Conservation (phyloP, 23 red algal genomes). For the Gracilaria gracilis region DNA sequence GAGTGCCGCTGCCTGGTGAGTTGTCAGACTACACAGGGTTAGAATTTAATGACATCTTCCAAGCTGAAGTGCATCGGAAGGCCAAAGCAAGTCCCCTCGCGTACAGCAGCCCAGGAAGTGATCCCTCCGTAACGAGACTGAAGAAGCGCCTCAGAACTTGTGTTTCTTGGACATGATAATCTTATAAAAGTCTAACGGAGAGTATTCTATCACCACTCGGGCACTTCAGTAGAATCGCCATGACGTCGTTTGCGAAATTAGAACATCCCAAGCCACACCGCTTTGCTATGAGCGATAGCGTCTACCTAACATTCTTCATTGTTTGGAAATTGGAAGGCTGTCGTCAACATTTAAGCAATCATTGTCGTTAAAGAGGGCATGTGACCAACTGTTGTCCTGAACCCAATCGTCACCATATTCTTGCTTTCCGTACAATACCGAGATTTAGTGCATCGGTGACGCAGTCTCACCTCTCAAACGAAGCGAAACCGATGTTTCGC, state of each 20-base stretch:
- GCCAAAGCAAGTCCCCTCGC: conserved; percentile 53
- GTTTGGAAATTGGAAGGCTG: too few species aligned
- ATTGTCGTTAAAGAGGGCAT: neutral
- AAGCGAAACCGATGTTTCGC: conserved; percentile 12
- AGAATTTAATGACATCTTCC: conserved; percentile 64
- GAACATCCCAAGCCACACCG: too few species aligned
- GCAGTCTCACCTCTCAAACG: neutral
- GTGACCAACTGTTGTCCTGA: neutral
- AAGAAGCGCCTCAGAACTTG: conserved; percentile 15
- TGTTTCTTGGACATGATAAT: conserved; percentile 40
- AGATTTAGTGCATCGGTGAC: neutral
- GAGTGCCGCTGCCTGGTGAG: conserved; percentile 52
- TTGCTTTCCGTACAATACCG: neutral
- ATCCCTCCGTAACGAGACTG: conserved; percentile 14
- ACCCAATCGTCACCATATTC: neutral
- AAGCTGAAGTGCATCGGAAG: conserved; percentile 70
- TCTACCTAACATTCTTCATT: too few species aligned
- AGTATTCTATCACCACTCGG: too few species aligned
- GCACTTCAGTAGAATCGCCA: too few species aligned
- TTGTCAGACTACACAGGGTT: conserved; percentile 65
- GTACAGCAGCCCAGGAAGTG: conserved; percentile 49
- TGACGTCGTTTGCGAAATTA: too few species aligned
- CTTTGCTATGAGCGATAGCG: too few species aligned
- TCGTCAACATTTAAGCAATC: too few species aligned
- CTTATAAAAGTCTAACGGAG: neutral